Evolutionary conservation across 768 basidiomycete species (phyloP), one percentile per base, ranked within the genome.

Genomic region (Suillus brevipes): DNA sequence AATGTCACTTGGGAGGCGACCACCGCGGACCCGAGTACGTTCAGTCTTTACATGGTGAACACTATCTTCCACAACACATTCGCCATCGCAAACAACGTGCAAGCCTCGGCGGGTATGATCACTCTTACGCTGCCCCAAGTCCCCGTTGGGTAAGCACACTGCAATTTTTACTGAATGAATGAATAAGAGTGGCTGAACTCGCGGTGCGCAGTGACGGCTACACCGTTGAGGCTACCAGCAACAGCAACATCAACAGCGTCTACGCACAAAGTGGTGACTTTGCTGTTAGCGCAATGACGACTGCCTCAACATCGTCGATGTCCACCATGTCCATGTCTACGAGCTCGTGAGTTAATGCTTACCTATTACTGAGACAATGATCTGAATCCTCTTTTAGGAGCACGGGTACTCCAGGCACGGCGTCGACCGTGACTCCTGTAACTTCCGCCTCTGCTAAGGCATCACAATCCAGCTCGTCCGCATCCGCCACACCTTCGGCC

Each of bases 81-180:
- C 57, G 87, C 83, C 55, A 80, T 90, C 62, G 83, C 81, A 14
- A 87, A 83, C 79, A 86, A 84, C 65, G 78, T 90, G 2, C 64
- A 77, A 25, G 78, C 84, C 1, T 47, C 76, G 2, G 14, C 60
- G 6, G 78, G 78, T 0, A 43, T 68, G 1, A 1, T 83, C 3
- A 79, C 78, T 1, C 16, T 89, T n/a, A 45, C 60, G 0, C 65
- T 89, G 4, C 87, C 87, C 20, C 59, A 78, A 23, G 79, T 89
- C 34, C 82, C 83, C 10, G 65, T 63, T 12, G 77, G 76, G 89
- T 89, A 68, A 42, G 71, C 62, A 1, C 0, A 6, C 20, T 56
- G 28, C 38, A 14, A 45, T 8, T 6, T 3, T 2, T 13, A 1
- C 1, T 5, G 6, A 6, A 47, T 13, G 12, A 28, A 16, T 10